Conservation (phyloP, 371 early-diverging fungal species). For the Apophysomyces trapeziformis region DNA sequence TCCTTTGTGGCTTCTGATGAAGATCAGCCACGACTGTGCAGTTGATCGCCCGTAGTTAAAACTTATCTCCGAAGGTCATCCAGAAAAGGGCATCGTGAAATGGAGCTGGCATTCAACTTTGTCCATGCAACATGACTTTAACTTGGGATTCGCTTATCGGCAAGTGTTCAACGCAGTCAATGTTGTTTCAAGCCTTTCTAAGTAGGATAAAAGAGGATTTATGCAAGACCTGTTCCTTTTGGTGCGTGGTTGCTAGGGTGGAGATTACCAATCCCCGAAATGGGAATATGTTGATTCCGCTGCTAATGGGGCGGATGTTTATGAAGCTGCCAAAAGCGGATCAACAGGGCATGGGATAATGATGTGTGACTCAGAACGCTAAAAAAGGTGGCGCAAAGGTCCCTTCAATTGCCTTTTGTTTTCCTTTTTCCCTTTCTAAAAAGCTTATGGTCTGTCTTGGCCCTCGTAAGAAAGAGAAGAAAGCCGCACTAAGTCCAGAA, state of each 20-base stretch:
- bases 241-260: not conserved
- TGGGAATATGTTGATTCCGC: not conserved
- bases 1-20: no score
- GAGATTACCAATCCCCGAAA: not conserved
- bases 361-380: not conserved
- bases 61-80: no score
- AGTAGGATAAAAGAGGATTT: no score
- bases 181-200: no score
- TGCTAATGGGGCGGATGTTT: not conserved
- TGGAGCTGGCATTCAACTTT: no score
- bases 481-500: slow-evolving; percentile 24
- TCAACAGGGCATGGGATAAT: slow-evolving; percentile 6
- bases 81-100: no score
- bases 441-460: slow-evolving; percentile 35
- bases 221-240: no score
- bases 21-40: no score
- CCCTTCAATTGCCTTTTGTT: slow-evolving; percentile 3
- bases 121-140: no score
- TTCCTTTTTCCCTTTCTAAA: not conserved
- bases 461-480: slow-evolving; percentile 39
- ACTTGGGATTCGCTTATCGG: no score
- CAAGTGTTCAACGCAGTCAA: no score
- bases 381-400: not conserved
- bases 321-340: not conserved
- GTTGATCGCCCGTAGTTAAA: no score